A percentile compares a stretch with the other conserved stretches of the same genome.
These are phyloP conservation scores for Mycena pura DNA, from an alignment of 768 basidiomycete species.

Conservation along the genomic window DNA sequence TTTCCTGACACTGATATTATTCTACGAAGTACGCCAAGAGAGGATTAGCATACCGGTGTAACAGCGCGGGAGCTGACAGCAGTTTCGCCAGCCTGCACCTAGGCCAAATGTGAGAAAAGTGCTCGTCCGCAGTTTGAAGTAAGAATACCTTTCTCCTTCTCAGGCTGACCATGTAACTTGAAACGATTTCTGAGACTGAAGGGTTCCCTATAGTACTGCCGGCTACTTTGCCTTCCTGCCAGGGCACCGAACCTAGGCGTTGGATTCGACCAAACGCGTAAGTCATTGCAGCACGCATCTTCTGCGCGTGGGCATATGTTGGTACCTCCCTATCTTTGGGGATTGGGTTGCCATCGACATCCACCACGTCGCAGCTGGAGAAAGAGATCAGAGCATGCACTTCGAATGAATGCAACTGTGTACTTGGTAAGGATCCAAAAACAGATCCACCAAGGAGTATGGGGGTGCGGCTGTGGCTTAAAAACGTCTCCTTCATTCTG, in stretches of 20 bases:
- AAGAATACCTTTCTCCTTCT: conserved; percentile 9
- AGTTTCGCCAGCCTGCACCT: conserved; percentile 25
- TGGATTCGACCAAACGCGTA: conserved; percentile 34
- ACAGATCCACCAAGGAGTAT: conserved; percentile 29
- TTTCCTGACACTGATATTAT: neutral
- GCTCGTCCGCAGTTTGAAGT: neutral
- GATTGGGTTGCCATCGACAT: conserved; percentile 26
- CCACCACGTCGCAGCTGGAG: conserved; percentile 34
- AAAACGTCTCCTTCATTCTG: conserved; percentile 23
- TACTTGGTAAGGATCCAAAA: neutral
- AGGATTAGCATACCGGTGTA: conserved; percentile 13
- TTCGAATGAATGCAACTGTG: neutral
- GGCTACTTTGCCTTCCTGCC: conserved; percentile 19
- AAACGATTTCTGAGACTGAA: conserved; percentile 26
- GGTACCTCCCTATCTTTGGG: neutral
- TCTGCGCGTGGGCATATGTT: conserved; percentile 40
- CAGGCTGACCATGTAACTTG: conserved; percentile 26
- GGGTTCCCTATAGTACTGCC: conserved; percentile 24
- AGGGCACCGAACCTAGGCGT: conserved; percentile 8
- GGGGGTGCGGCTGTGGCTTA: conserved; percentile 8
- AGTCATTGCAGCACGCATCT: conserved; percentile 40
- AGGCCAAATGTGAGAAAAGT: neutral
- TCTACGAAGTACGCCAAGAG: neutral
- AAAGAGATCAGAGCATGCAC: neutral
- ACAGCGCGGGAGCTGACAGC: conserved; percentile 25